These are phyloP conservation scores for Lycium ferocissimum DNA, from an alignment of 257 asterid genomes.

Conservation along the genomic window DNA sequence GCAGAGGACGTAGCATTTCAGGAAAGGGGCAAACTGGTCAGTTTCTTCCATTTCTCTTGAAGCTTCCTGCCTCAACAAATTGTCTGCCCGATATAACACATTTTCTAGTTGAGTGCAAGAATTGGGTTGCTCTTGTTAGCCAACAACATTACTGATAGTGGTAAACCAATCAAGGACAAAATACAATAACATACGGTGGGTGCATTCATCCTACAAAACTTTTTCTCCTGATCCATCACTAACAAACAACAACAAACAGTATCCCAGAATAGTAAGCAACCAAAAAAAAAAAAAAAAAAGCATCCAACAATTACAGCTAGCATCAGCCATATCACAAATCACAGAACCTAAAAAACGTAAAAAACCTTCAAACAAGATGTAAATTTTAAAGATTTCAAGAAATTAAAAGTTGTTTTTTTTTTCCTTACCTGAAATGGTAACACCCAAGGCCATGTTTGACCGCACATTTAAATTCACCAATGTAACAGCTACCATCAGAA, in stretches of 20 bases:
- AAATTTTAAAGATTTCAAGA: neutral
- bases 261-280: neutral
- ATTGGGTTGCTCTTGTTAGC: neutral
- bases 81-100: neutral
- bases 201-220: neutral
- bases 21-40: neutral
- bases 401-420: neutral
- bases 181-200: neutral
- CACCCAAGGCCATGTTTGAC: slow-evolving; percentile 55
- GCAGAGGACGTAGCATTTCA: neutral
- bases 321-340: neutral
- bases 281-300: neutral
- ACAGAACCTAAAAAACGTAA: no score
- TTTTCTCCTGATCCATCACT: neutral
- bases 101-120: neutral
- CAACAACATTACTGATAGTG: neutral
- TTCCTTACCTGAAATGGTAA: slow-evolving; percentile 78
- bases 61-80: neutral
- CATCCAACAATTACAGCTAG: slow-evolving; percentile 17
- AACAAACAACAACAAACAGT: slow-evolving; percentile 11
- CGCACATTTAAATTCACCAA: slow-evolving; percentile 34
- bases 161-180: neutral
- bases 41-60: neutral
- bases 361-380: no score
- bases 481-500: slow-evolving; percentile 35